Base-by-base conservation (phyloP, 352 stramenopile species). In the Blastocystis sp. region DNA sequence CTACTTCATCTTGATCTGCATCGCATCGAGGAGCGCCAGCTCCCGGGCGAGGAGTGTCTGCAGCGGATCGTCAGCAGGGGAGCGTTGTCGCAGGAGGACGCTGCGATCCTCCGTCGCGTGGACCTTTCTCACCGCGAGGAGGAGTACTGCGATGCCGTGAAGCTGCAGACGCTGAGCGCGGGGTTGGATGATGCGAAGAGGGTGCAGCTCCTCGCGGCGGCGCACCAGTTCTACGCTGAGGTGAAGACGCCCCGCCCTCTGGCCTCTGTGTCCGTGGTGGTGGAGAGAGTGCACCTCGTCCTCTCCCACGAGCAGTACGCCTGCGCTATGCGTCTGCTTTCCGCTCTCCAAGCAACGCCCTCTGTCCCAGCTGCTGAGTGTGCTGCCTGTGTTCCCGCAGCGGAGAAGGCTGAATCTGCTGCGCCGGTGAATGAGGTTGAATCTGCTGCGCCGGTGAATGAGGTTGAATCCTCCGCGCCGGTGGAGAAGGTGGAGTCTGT, bases 301-400 rank as follows among this genome's bases (percentile, higher is more conserved):
- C 52, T 84, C n/a, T 52, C 68, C n/a, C 68, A 84, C 54, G 57
- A 28, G 3, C 74, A 84, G 54, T 84, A 84, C 48, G 74, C 68
- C 54, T 69, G 69, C 17, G 69, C 69, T 17, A 59, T 59, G 2
- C 69, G 74, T 28, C 69, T 84, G 7, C 10, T 70, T 14, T 38
- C 68, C 24, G 74, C 68, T 48, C 69, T 84, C n/a, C 74, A 69
- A 1, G 28, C 28, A 63, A 62, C 14, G 68, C 74, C 0, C 74
- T 84, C 0, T 54, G 4, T 34, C 4, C 28, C 14, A 68, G 45
- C 11, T 34, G 19, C 68, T 19, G 74, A 2, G 38, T 54, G 54
- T 2, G 54, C 70, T 3, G 38, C 43, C 11, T 6, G 17, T 0
- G 57, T 45, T n/a, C 21, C n/a, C 19, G n/a, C 28, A 14, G 24